phyloP scores from a whole-genome alignment of 495 filamentous ascomycete genomes.

The Geoglossum glabrum region DNA sequence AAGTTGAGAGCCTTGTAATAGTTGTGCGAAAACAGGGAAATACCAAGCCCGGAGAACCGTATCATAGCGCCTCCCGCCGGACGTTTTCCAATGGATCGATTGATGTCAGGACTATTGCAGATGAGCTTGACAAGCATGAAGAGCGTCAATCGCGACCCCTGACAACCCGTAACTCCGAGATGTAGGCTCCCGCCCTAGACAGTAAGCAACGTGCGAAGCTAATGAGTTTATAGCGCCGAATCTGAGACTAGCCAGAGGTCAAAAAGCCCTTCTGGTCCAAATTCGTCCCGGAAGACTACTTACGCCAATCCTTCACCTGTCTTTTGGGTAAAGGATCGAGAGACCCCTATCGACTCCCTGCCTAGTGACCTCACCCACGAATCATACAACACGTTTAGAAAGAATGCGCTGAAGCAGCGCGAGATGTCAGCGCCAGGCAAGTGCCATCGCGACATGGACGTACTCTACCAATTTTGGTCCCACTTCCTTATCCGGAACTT shows the following conservation, averaged over 20 bases:
- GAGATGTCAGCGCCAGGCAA: slow-evolving; percentile 25
- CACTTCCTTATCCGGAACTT: slow-evolving; percentile 56
- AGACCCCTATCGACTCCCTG: slow-evolving; percentile 19
- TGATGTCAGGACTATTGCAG: slow-evolving; percentile 25
- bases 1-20: slow-evolving; percentile 30
- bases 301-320: slow-evolving; percentile 9
- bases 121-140: slow-evolving; percentile 14
- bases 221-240: slow-evolving; percentile 4
- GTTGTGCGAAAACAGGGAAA: slow-evolving; percentile 22
- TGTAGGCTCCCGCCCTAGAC: slow-evolving; percentile 12
- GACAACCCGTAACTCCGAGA: slow-evolving; percentile 11
- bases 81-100: slow-evolving; percentile 35
- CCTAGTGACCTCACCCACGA: slow-evolving; percentile 28
- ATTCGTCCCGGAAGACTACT: neutral
- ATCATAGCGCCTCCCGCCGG: slow-evolving; percentile 22
- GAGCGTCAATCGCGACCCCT: slow-evolving; percentile 12
- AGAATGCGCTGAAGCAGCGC: slow-evolving; percentile 37
- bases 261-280: neutral
- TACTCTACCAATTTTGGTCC: slow-evolving; percentile 64
- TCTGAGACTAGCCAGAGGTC: slow-evolving; percentile 6
- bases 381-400: slow-evolving; percentile 32
- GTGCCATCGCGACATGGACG: slow-evolving; percentile 37
- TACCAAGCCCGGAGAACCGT: slow-evolving; percentile 13
- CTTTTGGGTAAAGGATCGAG: slow-evolving; percentile 30
- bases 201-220: neutral